phyloP scores from a whole-genome alignment of 2,329 filamentous ascomycete species.

The Leptographium lundbergii region DNA sequence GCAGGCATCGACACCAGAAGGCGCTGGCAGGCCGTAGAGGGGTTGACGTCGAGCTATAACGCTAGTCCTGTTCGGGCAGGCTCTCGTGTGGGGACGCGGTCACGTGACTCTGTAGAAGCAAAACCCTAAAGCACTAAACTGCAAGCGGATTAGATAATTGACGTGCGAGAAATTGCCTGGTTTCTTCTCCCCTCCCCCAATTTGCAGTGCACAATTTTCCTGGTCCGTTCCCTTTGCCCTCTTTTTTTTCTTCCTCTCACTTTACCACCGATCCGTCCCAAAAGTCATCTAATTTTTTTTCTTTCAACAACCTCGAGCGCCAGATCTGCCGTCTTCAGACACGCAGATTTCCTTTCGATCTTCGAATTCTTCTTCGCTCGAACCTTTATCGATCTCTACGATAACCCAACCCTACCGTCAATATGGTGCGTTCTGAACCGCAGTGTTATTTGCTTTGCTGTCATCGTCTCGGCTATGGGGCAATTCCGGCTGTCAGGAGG shows the following conservation, averaged over 20 bases:
- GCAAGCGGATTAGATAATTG: constrained; percentile 1
- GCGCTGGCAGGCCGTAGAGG: too few relatives aligned
- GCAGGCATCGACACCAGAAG: too few relatives aligned
- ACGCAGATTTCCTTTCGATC: constrained; percentile 34
- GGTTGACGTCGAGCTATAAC: too few relatives aligned
- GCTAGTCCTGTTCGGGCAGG: constrained; percentile 3
- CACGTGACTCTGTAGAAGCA: constrained; percentile 5
- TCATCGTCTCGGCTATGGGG: not conserved
- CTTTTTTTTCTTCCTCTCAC: constrained; percentile 15
- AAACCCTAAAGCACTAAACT: constrained; percentile 13
- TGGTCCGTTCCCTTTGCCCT: not conserved
- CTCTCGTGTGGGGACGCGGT: not conserved
- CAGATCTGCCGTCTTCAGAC: constrained; percentile 32
- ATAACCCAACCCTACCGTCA: constrained; percentile 40
- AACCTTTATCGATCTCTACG: constrained; percentile 25
- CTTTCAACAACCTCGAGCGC: constrained; percentile 25
- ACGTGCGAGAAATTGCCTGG: constrained; percentile 3
- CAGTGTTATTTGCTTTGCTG: not conserved
- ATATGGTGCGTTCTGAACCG: constrained; percentile 43
- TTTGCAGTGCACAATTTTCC: constrained; percentile 4
- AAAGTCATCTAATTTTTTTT: constrained; percentile 21
- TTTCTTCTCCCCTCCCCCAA: constrained; percentile 32
- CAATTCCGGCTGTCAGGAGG: not conserved
- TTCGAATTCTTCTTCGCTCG: constrained; percentile 30
- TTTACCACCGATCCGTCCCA: constrained; percentile 1